Percentiles rank a stretch among this genome's conserved stretches.
phyloP scores from a whole-genome alignment of 306 rosid species.

The Amphicarpaea edgeworthii region DNA sequence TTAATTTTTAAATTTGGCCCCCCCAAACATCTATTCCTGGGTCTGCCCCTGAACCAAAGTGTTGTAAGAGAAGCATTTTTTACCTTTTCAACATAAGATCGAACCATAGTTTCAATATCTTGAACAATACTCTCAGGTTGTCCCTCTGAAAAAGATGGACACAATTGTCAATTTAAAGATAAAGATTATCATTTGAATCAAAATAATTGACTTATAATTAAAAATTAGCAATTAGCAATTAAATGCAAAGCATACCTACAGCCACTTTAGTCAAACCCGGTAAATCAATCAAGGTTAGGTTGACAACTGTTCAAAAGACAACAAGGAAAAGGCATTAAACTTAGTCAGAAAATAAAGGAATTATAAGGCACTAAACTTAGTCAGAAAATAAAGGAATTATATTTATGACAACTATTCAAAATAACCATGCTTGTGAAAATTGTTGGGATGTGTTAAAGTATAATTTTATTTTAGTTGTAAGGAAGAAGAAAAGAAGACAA shows the following conservation, averaged over 20 bases:
- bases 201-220: conserved; percentile 1
- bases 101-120: conserved; percentile 93
- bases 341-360: conserved; percentile 25
- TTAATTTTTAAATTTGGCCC: too few species aligned
- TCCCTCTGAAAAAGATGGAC: conserved; percentile 72
- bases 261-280: conserved; percentile 99
- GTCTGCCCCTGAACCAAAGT: too few species aligned
- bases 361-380: conserved; percentile 8
- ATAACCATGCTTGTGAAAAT: not conserved
- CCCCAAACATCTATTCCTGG: too few species aligned
- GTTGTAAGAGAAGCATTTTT: not conserved
- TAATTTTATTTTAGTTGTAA: not conserved
- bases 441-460: not conserved
- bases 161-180: conserved; percentile 7
- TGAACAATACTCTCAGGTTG: conserved; percentile 91
- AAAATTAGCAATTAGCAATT: conserved; percentile 6
- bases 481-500: too few species aligned
- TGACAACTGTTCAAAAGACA: conserved; percentile 78
- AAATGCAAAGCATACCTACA: conserved; percentile 66
- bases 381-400: conserved; percentile 29
- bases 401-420: conserved; percentile 7
- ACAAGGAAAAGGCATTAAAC: conserved; percentile 13
- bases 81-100: conserved; percentile 90
- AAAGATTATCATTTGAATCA: conserved; percentile 14
- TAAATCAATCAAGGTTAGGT: conserved; percentile 90